phyloP scores from a whole-genome alignment of 805 yeast genomes.

The Priceomyces melissophilus region DNA sequence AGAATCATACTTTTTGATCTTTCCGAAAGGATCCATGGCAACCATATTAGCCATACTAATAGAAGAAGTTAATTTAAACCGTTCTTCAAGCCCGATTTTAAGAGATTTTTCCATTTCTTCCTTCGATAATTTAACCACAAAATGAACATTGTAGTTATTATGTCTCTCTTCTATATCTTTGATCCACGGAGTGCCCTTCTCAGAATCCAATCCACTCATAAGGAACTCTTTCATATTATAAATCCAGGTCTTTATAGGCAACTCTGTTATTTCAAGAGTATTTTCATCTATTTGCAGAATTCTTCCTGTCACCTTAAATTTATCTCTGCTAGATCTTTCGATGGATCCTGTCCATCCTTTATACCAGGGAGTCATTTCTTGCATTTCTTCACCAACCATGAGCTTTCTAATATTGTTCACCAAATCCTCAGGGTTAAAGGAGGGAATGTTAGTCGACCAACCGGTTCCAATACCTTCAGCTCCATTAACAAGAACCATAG shows the following conservation, averaged over 20 bases:
- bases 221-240: conserved; percentile 82
- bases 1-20: conserved; percentile 75
- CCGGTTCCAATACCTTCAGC: conserved; percentile 99
- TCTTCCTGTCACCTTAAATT: conserved; percentile 72
- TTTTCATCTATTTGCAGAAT: conserved; percentile 78
- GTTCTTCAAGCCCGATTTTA: conserved; percentile 73
- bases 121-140: conserved; percentile 66
- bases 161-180: conserved; percentile 96
- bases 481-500: conserved; percentile 93
- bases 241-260: conserved; percentile 93
- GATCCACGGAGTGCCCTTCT: conserved; percentile 77
- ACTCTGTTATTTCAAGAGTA: conserved; percentile 84
- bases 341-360: conserved; percentile 91
- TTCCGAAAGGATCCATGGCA: conserved; percentile 87
- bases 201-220: conserved; percentile 72
- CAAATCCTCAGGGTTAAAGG: conserved; percentile 82
- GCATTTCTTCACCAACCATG: conserved; percentile 68
- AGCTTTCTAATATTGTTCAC: conserved; percentile 69
- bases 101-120: conserved; percentile 83
- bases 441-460: conserved; percentile 93
- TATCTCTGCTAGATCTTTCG: conserved; percentile 60
- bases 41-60: conserved; percentile 85
- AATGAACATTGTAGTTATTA: conserved; percentile 64
- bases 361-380: conserved; percentile 87
- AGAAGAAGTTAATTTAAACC: conserved; percentile 72